Evolutionary conservation across 1,284 basidiomycete genomes (phyloP).

Genomic region (Wallemia ichthyophaga): DNA sequence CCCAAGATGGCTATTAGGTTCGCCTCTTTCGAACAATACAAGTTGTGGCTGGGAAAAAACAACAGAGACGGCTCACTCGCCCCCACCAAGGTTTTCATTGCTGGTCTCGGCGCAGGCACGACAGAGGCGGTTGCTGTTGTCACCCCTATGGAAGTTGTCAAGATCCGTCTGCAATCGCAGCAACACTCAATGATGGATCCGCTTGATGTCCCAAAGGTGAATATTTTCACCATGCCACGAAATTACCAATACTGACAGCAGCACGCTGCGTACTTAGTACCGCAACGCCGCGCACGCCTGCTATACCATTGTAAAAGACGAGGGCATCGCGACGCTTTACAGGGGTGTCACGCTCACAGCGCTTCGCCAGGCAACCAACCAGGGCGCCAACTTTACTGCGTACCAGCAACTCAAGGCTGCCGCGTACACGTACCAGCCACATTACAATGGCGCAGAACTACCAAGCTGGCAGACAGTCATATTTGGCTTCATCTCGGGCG

Average conservation of each 20-base stretch:
- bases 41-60: conserved; percentile 38
- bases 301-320: conserved; percentile 79
- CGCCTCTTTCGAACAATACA: conserved; percentile 90
- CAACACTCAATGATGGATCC: conserved; percentile 93
- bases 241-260: not conserved
- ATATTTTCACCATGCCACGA: not conserved
- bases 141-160: conserved; percentile 97
- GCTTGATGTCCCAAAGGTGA: conserved; percentile 52
- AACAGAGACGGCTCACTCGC: conserved; percentile 42
- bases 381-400: conserved; percentile 93
- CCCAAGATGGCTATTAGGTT: conserved; percentile 99
- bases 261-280: not conserved
- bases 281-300: conserved; percentile 78
- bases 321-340: conserved; percentile 61
- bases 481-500: conserved; percentile 81
- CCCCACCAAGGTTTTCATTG: conserved; percentile 45
- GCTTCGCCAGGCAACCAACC: conserved; percentile 87
- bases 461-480: conserved; percentile 85
- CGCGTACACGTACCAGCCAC: conserved; percentile 45
- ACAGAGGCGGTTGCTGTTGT: conserved; percentile 85
- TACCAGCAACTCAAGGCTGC: conserved; percentile 87
- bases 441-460: conserved; percentile 26
- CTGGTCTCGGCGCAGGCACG: conserved; percentile 73
- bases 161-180: conserved; percentile 93
- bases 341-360: conserved; percentile 81